Percentiles rank a stretch among this genome's conserved stretches.
Evolutionary conservation across 352 stramenopile species (phyloP).

Genomic region (Phytophthora macrochlamydospora): DNA sequence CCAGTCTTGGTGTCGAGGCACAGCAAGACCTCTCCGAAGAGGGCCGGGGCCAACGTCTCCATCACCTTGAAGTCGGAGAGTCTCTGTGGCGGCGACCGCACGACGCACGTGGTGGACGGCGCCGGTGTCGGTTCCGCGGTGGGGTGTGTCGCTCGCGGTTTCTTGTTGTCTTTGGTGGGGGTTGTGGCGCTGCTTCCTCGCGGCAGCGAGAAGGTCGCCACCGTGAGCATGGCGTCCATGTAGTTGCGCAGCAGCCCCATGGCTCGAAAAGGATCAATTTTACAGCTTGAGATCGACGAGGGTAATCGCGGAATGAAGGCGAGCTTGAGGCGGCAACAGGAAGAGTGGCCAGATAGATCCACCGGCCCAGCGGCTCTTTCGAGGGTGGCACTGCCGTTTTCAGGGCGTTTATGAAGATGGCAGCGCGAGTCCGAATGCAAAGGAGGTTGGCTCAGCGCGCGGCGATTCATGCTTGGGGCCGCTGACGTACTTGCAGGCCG

Average conservation of each 20-base stretch:
- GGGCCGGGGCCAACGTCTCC: slow-evolving; percentile 47
- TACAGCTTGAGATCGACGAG: slow-evolving; percentile 4
- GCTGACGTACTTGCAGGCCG: neutral
- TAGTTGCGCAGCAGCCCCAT: slow-evolving; percentile 43
- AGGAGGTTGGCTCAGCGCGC: neutral
- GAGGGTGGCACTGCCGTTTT: slow-evolving; percentile 32
- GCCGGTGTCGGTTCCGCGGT: slow-evolving; percentile 1
- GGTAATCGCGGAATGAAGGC: slow-evolving; percentile 31
- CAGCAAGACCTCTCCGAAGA: slow-evolving; percentile 66
- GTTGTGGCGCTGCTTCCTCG: slow-evolving; percentile 17
- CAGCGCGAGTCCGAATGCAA: neutral
- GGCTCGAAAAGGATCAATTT: neutral
- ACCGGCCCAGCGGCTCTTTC: slow-evolving; percentile 7
- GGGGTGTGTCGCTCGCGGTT: slow-evolving; percentile 5
- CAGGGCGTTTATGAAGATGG: slow-evolving; percentile 15
- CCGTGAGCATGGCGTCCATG: slow-evolving; percentile 36
- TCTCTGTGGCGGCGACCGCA: slow-evolving; percentile 34
- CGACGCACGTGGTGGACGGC: slow-evolving; percentile 13
- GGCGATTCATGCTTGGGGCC: neutral
- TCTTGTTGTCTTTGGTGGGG: slow-evolving; percentile 26
- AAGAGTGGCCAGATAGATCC: slow-evolving; percentile 31
- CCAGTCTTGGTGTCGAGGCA: slow-evolving; percentile 45
- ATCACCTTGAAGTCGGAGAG: slow-evolving; percentile 45
- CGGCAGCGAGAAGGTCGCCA: slow-evolving; percentile 26
- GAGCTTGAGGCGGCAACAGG: slow-evolving; percentile 6